A percentile compares a stretch with the other conserved stretches of the same genome.
Conservation (phyloP, 768 basidiomycete genomes). For the Tulasnella sp. region DNA sequence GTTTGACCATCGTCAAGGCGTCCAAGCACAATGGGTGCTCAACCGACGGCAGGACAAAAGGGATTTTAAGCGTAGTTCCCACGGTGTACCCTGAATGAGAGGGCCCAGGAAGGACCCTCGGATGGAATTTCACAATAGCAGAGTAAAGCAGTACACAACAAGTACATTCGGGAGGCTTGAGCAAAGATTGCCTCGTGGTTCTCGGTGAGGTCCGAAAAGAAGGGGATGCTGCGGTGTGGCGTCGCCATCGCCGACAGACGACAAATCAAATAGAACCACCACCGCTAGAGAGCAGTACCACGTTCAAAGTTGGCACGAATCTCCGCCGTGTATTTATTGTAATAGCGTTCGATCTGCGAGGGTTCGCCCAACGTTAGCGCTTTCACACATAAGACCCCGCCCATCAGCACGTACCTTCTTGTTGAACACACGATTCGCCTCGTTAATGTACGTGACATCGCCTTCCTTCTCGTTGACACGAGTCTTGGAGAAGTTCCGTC, state of each 20-base stretch:
- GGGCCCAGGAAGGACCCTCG: background rate
- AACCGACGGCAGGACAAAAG: background rate
- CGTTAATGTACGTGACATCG: constrained; percentile 98
- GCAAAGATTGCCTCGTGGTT: background rate
- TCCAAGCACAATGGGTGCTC: background rate
- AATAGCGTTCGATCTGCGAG: constrained; percentile 77
- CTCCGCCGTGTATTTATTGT: constrained; percentile 94
- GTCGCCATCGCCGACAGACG: background rate
- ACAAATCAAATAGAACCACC: background rate
- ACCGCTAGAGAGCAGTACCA: constrained; percentile 67
- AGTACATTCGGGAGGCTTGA: background rate
- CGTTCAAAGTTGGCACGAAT: constrained; percentile 97
- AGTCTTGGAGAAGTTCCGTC: constrained; percentile 82
- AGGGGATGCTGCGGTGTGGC: background rate
- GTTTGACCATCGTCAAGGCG: background rate
- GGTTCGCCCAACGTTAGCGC: background rate
- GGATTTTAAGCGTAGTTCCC: background rate
- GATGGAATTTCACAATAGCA: background rate
- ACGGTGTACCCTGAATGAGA: background rate
- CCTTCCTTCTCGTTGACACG: constrained; percentile 84
- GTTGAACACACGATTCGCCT: constrained; percentile 95
- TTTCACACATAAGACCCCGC: background rate
- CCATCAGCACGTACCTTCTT: constrained; percentile 54
- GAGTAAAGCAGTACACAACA: background rate
- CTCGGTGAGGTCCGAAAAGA: background rate